phyloP scores from a whole-genome alignment of 2,329 filamentous ascomycete genomes.

The Mycocentrospora acerina region DNA sequence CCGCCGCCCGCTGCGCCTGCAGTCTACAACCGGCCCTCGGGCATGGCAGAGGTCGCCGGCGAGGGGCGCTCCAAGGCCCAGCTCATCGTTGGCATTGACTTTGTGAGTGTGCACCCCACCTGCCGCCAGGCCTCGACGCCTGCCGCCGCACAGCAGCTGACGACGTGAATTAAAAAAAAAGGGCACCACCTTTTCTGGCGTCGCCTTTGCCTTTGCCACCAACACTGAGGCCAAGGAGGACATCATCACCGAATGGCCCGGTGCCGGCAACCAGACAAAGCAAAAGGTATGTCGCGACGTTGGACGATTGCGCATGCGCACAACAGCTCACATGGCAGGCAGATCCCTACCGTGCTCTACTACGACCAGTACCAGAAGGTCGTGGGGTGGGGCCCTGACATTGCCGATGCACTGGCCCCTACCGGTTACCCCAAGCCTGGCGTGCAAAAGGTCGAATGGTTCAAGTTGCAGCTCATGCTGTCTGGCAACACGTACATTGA shows the following conservation, averaged over 20 bases:
- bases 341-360: constrained; percentile 99
- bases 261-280: constrained; percentile 95
- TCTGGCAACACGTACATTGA: constrained; percentile 99
- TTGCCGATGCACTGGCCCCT: constrained; percentile 91
- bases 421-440: constrained; percentile 97
- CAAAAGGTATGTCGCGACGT: constrained; percentile 71
- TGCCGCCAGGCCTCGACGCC: constrained; percentile 35
- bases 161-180: constrained; percentile 46
- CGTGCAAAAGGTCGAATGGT: constrained; percentile 99
- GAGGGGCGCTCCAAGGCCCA: constrained; percentile 91
- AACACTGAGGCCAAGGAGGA: constrained; percentile 98
- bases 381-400: constrained; percentile 98
- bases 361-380: constrained; percentile 99
- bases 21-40: constrained; percentile 32
- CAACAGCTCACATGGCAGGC: constrained; percentile 8
- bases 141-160: constrained; percentile 19
- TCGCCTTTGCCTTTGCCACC: constrained; percentile 89
- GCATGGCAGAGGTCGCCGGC: constrained; percentile 73
- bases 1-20: constrained; percentile 33
- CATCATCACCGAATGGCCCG: constrained; percentile 98
- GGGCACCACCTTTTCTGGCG: constrained; percentile 97
- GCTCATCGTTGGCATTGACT: constrained; percentile 98
- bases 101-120: constrained; percentile 64
- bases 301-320: no score
- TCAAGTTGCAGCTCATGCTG: constrained; percentile 98